phyloP scores from a whole-genome alignment of 2,329 filamentous ascomycete genomes.

The Teratosphaeria zuluensis region DNA sequence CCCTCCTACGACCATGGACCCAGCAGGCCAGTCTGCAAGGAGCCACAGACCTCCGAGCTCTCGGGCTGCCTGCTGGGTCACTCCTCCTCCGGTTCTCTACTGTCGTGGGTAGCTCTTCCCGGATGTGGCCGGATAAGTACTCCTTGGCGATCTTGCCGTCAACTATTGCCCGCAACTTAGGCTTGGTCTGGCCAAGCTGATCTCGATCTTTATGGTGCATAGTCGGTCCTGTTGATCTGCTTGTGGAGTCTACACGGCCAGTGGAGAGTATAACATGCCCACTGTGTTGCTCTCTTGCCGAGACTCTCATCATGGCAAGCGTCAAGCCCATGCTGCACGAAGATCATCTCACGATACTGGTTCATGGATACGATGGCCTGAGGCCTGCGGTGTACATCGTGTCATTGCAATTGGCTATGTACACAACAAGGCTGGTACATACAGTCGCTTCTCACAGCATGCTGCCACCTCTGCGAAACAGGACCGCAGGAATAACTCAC shows the following conservation, averaged over 20 bases:
- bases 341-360: not conserved
- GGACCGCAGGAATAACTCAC: no score
- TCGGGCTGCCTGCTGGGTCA: not conserved
- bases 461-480: no score
- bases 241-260: not conserved
- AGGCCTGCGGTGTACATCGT: not conserved
- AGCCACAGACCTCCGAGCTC: not conserved
- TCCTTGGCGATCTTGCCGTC: not conserved
- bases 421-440: not conserved
- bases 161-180: not conserved
- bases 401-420: not conserved
- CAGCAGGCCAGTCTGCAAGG: not conserved
- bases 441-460: no score
- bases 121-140: not conserved
- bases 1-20: not conserved
- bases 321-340: not conserved
- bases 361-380: not conserved
- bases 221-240: not conserved
- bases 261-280: not conserved
- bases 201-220: not conserved
- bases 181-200: not conserved
- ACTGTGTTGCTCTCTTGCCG: not conserved
- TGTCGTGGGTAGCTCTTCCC: not conserved
- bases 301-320: not conserved
- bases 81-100: not conserved